Conservation (phyloP, 805 yeast genomes). For the Schizosaccharomyces cryophilus region DNA sequence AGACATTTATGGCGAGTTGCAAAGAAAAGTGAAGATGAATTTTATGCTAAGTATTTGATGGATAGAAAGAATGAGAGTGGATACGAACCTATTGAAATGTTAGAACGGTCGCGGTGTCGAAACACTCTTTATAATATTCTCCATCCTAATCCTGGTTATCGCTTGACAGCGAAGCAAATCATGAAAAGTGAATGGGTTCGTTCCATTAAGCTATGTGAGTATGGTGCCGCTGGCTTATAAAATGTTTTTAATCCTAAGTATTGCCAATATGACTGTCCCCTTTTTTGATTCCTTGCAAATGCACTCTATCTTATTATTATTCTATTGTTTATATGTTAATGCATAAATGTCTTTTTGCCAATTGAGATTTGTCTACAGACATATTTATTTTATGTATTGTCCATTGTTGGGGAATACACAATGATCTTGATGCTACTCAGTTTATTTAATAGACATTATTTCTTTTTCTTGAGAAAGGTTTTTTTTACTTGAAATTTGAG, state of each 20-base stretch:
- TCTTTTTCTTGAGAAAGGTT: no score
- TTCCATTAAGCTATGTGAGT: conserved; percentile 56
- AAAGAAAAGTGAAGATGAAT: conserved; percentile 46
- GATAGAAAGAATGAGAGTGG: conserved; percentile 68
- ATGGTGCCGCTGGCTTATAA: conserved; percentile 24
- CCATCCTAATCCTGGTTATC: conserved; percentile 71
- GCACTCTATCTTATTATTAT: no score
- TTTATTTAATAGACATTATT: no score
- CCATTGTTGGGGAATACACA: no score
- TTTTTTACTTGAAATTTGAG: no score
- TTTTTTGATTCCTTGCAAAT: no score
- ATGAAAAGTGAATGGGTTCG: conserved; percentile 90
- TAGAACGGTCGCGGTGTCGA: conserved; percentile 70
- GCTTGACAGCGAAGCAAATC: conserved; percentile 72
- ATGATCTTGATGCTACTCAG: no score
- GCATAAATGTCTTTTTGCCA: no score
- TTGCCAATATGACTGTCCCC: no score
- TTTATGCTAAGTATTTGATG: conserved; percentile 44
- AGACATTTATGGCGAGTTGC: conserved; percentile 82
- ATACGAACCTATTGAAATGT: conserved; percentile 68
- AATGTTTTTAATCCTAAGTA: background rate
- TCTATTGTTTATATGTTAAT: no score
- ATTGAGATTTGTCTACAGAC: no score
- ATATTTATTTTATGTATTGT: no score
- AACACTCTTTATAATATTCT: conserved; percentile 81